phyloP scores from a whole-genome alignment of 2,329 filamentous ascomycete species.

The Aureobasidium zeae region DNA sequence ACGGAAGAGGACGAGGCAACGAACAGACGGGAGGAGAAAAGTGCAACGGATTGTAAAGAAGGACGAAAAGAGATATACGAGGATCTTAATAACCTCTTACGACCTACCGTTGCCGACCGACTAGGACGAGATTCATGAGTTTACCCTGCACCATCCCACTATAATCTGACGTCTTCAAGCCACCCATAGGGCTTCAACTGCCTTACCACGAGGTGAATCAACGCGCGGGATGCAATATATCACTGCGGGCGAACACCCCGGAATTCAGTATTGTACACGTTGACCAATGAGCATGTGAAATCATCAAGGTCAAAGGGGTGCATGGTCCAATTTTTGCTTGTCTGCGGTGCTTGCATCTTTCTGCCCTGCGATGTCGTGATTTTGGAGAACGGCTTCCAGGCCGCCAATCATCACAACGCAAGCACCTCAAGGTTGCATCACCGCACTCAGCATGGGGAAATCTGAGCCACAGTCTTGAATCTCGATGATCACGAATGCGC shows the following conservation, averaged over 20 bases:
- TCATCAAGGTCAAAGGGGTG: too few relatives aligned
- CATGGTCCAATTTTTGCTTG: not conserved
- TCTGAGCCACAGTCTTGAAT: too few relatives aligned
- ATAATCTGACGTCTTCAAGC: conserved; percentile 12
- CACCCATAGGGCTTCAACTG: not conserved
- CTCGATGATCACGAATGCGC: too few relatives aligned
- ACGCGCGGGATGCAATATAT: too few relatives aligned
- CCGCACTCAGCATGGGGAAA: too few relatives aligned
- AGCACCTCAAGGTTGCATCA: too few relatives aligned
- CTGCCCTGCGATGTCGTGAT: conserved; percentile 13
- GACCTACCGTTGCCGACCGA: not conserved
- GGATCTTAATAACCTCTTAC: not conserved
- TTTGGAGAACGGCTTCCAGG: too few relatives aligned
- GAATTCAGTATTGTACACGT: not conserved
- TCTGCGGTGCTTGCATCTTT: conserved; percentile 1
- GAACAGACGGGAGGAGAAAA: not conserved
- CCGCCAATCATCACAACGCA: too few relatives aligned
- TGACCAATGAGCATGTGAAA: not conserved
- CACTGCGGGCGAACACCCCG: too few relatives aligned
- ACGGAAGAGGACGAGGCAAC: not conserved
- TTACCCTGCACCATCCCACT: too few relatives aligned
- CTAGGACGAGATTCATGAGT: too few relatives aligned
- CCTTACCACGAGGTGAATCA: too few relatives aligned
- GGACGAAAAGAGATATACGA: not conserved
- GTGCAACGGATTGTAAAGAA: not conserved